phyloP scores from a whole-genome alignment of 2,329 filamentous ascomycete genomes.

The Clonostachys rosea region DNA sequence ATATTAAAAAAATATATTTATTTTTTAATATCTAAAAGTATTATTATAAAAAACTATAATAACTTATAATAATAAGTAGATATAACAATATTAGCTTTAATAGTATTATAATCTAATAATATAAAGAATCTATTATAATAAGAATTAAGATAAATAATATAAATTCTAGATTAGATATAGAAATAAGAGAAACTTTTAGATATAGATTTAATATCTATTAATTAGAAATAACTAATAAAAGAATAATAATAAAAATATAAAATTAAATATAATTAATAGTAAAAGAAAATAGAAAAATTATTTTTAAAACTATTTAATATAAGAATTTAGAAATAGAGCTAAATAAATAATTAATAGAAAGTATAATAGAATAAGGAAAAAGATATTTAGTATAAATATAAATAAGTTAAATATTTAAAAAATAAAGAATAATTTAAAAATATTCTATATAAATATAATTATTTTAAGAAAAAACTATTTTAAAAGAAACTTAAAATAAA shows the following conservation, averaged over 20 bases:
- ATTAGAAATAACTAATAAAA: neutral
- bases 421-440: neutral
- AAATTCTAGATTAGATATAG: neutral
- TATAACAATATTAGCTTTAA: neutral
- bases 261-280: neutral
- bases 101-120: neutral
- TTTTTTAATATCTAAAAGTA: neutral
- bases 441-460: slow-evolving; percentile 4
- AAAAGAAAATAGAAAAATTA: neutral
- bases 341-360: neutral
- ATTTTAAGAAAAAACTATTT: slow-evolving; percentile 2
- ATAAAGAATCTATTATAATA: neutral
- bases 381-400: neutral
- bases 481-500: too few species aligned
- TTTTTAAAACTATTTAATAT: neutral
- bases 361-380: neutral
- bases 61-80: neutral
- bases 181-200: neutral
- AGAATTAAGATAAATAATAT: neutral
- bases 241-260: neutral
- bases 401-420: neutral
- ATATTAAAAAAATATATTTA: neutral
- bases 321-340: neutral
- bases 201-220: neutral
- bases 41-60: neutral